Conservation (phyloP, 2,329 filamentous ascomycete genomes). For the Thyridium curvatum region DNA sequence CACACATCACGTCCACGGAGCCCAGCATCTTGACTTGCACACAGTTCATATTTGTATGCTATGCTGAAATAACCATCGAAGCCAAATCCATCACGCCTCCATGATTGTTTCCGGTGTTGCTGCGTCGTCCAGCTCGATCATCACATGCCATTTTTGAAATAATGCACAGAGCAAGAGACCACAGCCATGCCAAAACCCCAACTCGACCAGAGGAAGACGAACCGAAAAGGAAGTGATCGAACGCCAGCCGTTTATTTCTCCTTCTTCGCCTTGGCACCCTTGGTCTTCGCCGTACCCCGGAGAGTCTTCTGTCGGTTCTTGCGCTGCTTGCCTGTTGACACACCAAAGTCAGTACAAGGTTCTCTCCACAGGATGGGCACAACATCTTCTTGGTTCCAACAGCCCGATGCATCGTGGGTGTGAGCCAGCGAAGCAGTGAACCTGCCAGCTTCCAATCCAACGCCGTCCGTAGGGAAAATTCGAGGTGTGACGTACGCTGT, state of each 20-base stretch:
- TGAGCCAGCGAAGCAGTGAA: no score
- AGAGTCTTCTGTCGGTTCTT: slow-evolving; percentile 99
- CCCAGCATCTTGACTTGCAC: slow-evolving; percentile 6
- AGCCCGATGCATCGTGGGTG: no score
- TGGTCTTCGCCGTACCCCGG: slow-evolving; percentile 95
- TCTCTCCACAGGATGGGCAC: no score
- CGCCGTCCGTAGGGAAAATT: neutral
- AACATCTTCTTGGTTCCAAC: no score
- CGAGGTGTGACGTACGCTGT: slow-evolving; percentile 69
- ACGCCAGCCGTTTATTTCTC: slow-evolving; percentile 63
- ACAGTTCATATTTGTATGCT: slow-evolving; percentile 26
- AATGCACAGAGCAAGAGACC: slow-evolving; percentile 24
- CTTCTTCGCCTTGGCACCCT: slow-evolving; percentile 94
- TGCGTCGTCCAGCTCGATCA: slow-evolving; percentile 8
- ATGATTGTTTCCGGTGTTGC: slow-evolving; percentile 14
- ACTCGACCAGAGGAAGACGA: slow-evolving; percentile 6
- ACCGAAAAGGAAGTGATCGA: slow-evolving; percentile 1
- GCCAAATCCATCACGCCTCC: slow-evolving; percentile 24
- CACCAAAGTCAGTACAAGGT: no score
- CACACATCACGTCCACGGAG: no score
- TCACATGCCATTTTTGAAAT: slow-evolving; percentile 18
- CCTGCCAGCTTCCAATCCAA: neutral
- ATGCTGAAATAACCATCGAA: slow-evolving; percentile 24
- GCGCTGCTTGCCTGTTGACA: slow-evolving; percentile 87
- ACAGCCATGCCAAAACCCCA: slow-evolving; percentile 18